Evolutionary conservation across 2,329 filamentous ascomycete species (phyloP).

Genomic region (Chrysoporthe austroafricana): DNA sequence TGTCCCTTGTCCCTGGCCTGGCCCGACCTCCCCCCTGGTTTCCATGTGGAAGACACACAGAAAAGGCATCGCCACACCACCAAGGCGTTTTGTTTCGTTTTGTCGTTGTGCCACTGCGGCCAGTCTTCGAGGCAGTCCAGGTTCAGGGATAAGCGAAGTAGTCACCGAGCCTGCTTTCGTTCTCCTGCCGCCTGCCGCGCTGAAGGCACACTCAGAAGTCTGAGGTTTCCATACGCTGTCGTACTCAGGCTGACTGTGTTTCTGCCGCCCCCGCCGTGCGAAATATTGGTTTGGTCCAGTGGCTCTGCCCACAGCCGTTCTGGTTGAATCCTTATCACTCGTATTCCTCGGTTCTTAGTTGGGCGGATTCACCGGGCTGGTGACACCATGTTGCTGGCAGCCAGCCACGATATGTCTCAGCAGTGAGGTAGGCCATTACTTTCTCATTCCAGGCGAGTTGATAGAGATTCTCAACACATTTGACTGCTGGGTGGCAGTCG

Average conservation of each 20-base stretch:
- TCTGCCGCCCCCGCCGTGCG: neutral
- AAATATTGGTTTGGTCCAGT: constrained; percentile 2
- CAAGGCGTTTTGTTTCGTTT: neutral
- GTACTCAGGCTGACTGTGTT: neutral
- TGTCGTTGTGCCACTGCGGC: neutral
- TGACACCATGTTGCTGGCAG: neutral
- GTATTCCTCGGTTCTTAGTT: neutral
- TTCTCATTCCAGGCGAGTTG: neutral
- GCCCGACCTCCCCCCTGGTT: neutral
- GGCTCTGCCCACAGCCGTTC: neutral
- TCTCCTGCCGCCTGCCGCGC: neutral
- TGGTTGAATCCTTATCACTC: neutral
- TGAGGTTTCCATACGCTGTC: constrained; percentile 1
- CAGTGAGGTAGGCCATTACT: neutral
- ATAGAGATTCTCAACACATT: neutral
- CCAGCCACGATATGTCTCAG: neutral
- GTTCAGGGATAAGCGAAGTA: neutral
- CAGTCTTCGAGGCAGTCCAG: neutral
- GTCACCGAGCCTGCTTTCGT: neutral
- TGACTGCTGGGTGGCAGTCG: neutral
- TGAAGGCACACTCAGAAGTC: neutral
- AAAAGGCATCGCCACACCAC: neutral
- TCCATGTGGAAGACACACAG: neutral
- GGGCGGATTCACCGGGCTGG: neutral
- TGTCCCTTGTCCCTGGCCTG: constrained; percentile 7